Conservation (phyloP, 345 rosid species). For the Gynandropsis gynandra region DNA sequence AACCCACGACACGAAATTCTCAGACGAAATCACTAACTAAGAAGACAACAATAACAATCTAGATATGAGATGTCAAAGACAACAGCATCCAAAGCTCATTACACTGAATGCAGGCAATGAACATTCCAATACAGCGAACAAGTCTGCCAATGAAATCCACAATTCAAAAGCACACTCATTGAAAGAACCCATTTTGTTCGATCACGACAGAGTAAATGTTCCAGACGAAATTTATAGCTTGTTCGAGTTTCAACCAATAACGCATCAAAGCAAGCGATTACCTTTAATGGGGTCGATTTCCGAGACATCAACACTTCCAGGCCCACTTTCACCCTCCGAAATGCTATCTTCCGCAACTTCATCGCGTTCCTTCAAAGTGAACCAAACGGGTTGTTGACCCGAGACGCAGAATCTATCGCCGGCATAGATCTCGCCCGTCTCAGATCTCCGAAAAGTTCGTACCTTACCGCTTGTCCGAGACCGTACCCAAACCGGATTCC, state of each 20-base stretch:
- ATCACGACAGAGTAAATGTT: not conserved
- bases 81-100: no score
- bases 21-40: not conserved
- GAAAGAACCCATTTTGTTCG: not conserved
- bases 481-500: slow-evolving; percentile 62
- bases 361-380: slow-evolving; percentile 30
- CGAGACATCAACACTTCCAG: slow-evolving; percentile 28
- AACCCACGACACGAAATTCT: not conserved
- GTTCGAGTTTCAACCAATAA: not conserved
- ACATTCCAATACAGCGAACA: not conserved
- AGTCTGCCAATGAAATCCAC: not conserved
- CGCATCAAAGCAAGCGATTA: slow-evolving; percentile 16
- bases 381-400: slow-evolving; percentile 50
- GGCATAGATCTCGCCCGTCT: slow-evolving; percentile 37
- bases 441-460: slow-evolving; percentile 37
- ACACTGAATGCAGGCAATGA: no score
- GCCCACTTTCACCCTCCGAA: slow-evolving; percentile 26
- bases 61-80: no score
- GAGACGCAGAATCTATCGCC: slow-evolving; percentile 62
- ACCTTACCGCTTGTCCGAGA: slow-evolving; percentile 26
- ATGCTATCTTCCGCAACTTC: slow-evolving; percentile 25
- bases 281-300: slow-evolving; percentile 61
- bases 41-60: no score
- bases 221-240: not conserved
- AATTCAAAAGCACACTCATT: not conserved